These are phyloP conservation scores for Ramularia collo-cygni DNA, from an alignment of 2,329 filamentous ascomycete species.

Conservation along the genomic window DNA sequence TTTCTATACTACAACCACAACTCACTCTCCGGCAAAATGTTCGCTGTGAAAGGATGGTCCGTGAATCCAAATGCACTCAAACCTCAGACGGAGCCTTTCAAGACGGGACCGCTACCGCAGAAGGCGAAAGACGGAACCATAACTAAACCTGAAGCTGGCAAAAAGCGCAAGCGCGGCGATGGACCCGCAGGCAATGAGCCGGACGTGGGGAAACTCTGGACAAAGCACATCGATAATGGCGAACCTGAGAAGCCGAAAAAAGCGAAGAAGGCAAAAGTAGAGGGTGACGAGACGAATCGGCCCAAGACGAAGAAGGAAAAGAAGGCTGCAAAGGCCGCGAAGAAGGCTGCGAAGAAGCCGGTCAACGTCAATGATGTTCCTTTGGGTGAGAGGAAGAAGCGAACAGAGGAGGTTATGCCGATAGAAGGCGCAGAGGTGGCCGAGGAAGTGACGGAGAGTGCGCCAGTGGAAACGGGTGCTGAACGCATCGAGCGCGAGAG, in stretches of 20 bases:
- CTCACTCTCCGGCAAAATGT: conserved; percentile 52
- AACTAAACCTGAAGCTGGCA: conserved; percentile 25
- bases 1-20: too few species aligned
- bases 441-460: background rate
- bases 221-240: conserved; percentile 68
- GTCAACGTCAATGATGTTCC: conserved; percentile 1
- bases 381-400: conserved; percentile 1
- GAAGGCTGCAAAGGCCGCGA: conserved; percentile 16
- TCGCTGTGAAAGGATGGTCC: conserved; percentile 89
- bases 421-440: background rate
- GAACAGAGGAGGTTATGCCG: background rate
- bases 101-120: conserved; percentile 14
- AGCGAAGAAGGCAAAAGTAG: conserved; percentile 14
- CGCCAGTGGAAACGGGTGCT: background rate
- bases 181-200: conserved; percentile 32
- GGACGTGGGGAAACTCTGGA: conserved; percentile 74
- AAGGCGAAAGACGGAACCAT: too few species aligned
- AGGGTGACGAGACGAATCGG: conserved; percentile 20
- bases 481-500: background rate
- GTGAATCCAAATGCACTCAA: conserved; percentile 66
- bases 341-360: background rate
- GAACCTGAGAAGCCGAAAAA: conserved; percentile 28
- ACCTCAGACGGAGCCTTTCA: conserved; percentile 51
- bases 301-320: conserved; percentile 29
- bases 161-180: conserved; percentile 45